A percentile compares a stretch with the other conserved stretches of the same genome.
These are phyloP conservation scores for Geosiphon pyriformis DNA, from an alignment of 192 early-diverging fungal species.

Conservation along the genomic window DNA sequence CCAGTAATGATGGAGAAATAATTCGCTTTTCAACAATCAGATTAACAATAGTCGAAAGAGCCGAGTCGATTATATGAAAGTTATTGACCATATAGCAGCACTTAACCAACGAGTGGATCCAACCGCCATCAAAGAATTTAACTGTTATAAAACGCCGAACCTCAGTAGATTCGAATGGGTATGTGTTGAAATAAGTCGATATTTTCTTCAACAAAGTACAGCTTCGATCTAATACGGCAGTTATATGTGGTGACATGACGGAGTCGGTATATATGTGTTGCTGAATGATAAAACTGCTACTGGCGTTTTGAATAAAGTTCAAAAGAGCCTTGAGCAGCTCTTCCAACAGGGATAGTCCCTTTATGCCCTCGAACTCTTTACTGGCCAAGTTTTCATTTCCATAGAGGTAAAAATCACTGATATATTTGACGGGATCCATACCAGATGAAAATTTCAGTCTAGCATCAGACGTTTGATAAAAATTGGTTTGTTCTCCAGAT, in stretches of 20 bases:
- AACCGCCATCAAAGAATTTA: conserved; percentile 8
- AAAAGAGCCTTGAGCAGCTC: conserved; percentile 29
- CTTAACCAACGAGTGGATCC: conserved; percentile 24
- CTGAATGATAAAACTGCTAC: neutral
- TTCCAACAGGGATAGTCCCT: conserved; percentile 27
- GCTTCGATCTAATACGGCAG: conserved; percentile 5
- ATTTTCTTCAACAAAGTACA: conserved; percentile 12
- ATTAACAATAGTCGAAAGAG: conserved; percentile 39
- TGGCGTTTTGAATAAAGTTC: conserved; percentile 27
- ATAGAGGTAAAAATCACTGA: conserved; percentile 43
- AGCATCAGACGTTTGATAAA: conserved; percentile 30
- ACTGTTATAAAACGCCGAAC: neutral
- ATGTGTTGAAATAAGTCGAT: neutral
- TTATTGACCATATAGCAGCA: conserved; percentile 32
- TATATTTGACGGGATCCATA: conserved; percentile 41
- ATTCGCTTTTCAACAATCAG: conserved; percentile 37
- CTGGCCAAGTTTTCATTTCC: conserved; percentile 15
- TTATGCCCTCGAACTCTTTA: conserved; percentile 36
- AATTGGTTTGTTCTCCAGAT: conserved; percentile 29
- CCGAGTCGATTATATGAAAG: conserved; percentile 46
- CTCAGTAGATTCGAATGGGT: neutral
- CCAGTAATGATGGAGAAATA: conserved; percentile 27
- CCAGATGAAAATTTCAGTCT: conserved; percentile 32
- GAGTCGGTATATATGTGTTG: neutral
- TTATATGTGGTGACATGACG: neutral